Base-by-base conservation (phyloP, 192 early-diverging fungal species). In the Gryganskiella cystojenkinii region DNA sequence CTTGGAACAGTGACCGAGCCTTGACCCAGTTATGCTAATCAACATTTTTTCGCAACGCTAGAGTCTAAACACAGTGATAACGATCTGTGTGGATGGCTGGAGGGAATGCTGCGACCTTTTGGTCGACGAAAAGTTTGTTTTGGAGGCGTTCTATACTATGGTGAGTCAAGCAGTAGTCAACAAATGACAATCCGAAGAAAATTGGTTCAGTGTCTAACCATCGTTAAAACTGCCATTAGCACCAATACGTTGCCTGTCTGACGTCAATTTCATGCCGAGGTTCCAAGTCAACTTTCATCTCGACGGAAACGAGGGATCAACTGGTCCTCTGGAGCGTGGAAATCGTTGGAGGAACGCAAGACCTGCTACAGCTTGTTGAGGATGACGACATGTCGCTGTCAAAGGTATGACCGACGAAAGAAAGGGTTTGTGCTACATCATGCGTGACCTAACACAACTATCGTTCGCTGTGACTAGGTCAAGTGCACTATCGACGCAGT, bases 101-200 rank as follows among this genome's bases (percentile, higher is more conserved):
- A 50, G 56, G 33, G 19, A 22, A 20, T 52, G 54, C 43, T 64
- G 61, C n/a, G 55, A 58, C 3, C 34, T 78, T 7, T 22, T 78
- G 25, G 56, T 30, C 9, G 61, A 69, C 15, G 55, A 69, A 22
- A 40, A 54, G 0, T 34, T 78, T 9, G 66, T 78, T 1, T 33
- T 78, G 0, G 74, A 78, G 13, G 67, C 74, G 4, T 78, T 78
- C 7, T 78, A 78, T 17, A 25, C 74, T 0, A 52, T 63, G 74
- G 74, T 78, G 64, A 53, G 35, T 33, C 43, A 15, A 51, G 0
- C 17, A 22, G 3, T 4, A 22, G 19, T 24, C 17, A 11, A n/a
- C 13, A 17, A 19, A 17, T 24, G 3, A 15, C 7, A 7, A 40
- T 19, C 37, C 24, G 20, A 2, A 20, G 7, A 11, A n/a, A 0